Percentiles rank a stretch among this genome's conserved stretches.
Conservation (phyloP, 805 yeast genomes). For the Saturnispora serradocipensis region DNA sequence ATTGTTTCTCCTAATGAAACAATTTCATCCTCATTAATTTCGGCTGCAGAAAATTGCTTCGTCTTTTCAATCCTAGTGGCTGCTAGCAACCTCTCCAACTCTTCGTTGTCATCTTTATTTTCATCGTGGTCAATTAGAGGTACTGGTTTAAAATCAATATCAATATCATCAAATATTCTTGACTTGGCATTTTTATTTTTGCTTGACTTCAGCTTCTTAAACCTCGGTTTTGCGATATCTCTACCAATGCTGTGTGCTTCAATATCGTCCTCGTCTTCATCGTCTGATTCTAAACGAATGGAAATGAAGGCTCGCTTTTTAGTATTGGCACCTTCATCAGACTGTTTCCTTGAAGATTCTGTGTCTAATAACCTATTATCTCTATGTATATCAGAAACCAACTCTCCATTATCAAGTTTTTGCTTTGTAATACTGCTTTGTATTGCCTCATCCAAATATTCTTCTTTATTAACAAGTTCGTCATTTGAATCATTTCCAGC, state of each 20-base stretch:
- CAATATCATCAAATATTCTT: conserved; percentile 10
- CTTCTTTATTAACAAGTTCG: conserved; percentile 34
- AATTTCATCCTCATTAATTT: neutral
- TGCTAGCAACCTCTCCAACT: conserved; percentile 19
- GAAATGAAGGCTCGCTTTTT: conserved; percentile 14
- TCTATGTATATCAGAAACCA: conserved; percentile 15
- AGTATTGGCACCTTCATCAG: neutral
- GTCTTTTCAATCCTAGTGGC: conserved; percentile 17
- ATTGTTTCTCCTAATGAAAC: conserved; percentile 17
- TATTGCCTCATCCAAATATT: conserved; percentile 12
- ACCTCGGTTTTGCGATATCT: conserved; percentile 12
- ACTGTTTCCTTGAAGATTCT: neutral
- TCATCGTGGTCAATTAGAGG: conserved; percentile 22
- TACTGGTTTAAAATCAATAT: conserved; percentile 20
- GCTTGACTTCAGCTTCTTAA: conserved; percentile 16
- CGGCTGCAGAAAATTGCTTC: neutral
- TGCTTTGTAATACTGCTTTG: conserved; percentile 14
- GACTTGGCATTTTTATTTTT: conserved; percentile 11
- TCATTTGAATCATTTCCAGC: conserved; percentile 23
- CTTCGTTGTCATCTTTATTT: conserved; percentile 20
- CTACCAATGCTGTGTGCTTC: neutral
- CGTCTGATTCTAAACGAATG: conserved; percentile 11
- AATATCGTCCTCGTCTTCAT: conserved; percentile 10
- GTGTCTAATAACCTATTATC: conserved; percentile 20
- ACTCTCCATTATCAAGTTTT: conserved; percentile 27